These are phyloP conservation scores for Colletotrichum sp. DNA, from an alignment of 2,329 filamentous ascomycete species.

Conservation along the genomic window DNA sequence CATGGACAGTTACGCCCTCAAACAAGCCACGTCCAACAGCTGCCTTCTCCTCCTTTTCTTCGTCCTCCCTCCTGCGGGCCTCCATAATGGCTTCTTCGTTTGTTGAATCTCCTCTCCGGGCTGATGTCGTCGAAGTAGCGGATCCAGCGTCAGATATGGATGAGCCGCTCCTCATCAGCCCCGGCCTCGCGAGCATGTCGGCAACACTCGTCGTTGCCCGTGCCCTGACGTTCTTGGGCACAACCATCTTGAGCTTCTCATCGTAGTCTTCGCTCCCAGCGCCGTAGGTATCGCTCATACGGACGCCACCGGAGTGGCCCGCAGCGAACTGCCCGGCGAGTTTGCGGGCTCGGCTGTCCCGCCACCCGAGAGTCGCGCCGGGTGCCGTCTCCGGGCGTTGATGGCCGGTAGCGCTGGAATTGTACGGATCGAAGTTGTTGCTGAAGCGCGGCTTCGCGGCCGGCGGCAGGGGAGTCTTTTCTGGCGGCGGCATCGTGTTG, in stretches of 20 bases:
- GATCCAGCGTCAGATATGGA: conserved; percentile 4
- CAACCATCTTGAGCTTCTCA: conserved; percentile 44
- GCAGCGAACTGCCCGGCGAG: conserved; percentile 71
- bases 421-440: conserved; percentile 69
- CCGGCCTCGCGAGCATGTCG: conserved; percentile 58
- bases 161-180: conserved; percentile 39
- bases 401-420: conserved; percentile 77
- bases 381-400: conserved; percentile 75
- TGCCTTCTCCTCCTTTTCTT: conserved; percentile 45
- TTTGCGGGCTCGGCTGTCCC: conserved; percentile 71
- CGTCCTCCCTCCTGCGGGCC: conserved; percentile 51
- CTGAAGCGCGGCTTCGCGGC: conserved; percentile 46
- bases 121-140: neutral
- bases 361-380: conserved; percentile 67
- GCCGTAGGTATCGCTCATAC: conserved; percentile 70
- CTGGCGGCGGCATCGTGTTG: neutral
- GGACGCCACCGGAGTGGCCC: conserved; percentile 60
- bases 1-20: conserved; percentile 74
- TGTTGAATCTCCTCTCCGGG: neutral
- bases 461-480: conserved; percentile 25
- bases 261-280: conserved; percentile 64
- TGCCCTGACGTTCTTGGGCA: conserved; percentile 46
- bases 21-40: conserved; percentile 59
- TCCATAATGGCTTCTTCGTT: conserved; percentile 29
- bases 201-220: conserved; percentile 49